Conservation (phyloP, 2,329 filamentous ascomycete species). For the Lachnellula willkommii region DNA sequence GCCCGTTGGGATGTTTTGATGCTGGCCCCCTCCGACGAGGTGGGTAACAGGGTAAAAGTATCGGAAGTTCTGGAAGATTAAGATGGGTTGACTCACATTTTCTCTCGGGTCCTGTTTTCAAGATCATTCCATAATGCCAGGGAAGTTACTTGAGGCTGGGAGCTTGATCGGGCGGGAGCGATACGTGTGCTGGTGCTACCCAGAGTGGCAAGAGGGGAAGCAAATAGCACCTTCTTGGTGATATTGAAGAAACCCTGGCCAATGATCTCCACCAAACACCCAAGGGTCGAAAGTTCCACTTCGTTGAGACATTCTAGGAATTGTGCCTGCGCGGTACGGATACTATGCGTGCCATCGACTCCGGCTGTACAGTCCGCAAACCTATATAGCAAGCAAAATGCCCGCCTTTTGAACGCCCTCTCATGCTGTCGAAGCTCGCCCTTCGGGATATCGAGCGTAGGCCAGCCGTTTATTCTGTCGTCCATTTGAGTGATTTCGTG, state of each 20-base stretch:
- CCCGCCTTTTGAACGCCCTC: conserved; percentile 14
- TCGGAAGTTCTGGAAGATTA: not conserved
- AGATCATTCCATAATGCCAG: conserved; percentile 4
- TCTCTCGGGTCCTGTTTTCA: conserved; percentile 19
- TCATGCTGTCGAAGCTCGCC: conserved; percentile 8
- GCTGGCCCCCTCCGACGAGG: too few species aligned
- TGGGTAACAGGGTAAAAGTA: not conserved
- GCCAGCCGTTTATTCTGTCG: conserved; percentile 16
- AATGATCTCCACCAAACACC: conserved; percentile 24
- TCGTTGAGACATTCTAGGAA: conserved; percentile 17
- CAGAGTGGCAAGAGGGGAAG: not conserved
- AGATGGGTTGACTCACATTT: conserved; percentile 8
- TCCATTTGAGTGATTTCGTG: conserved; percentile 23
- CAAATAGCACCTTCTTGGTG: conserved; percentile 11
- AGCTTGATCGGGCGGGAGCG: not conserved
- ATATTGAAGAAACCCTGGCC: conserved; percentile 23
- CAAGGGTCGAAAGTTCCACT: conserved; percentile 18
- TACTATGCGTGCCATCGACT: conserved; percentile 2
- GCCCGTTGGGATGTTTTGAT: too few species aligned
- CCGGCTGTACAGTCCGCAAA: conserved; percentile 21
- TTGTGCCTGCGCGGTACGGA: conserved; percentile 15
- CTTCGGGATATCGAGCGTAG: conserved; percentile 14
- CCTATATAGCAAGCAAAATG: conserved; percentile 18
- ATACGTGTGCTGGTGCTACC: not conserved
- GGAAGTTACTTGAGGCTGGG: not conserved